Percentiles rank a stretch among this genome's conserved stretches.
phyloP scores from a whole-genome alignment of 805 yeast genomes.

The Ogataea wickerhamii region DNA sequence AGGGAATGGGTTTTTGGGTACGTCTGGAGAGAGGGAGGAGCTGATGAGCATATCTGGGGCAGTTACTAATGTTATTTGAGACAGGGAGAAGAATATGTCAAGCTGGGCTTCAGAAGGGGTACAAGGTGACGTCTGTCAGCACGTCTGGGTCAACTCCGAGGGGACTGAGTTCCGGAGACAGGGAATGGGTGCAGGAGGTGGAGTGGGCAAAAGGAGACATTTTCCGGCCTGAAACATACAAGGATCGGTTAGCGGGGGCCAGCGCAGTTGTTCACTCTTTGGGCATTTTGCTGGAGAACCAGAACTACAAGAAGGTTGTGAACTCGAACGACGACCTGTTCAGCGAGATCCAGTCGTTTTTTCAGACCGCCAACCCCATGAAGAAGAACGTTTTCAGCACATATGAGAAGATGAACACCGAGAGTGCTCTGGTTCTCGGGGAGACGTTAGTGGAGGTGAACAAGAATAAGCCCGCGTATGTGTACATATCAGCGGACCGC shows the following conservation, averaged over 20 bases:
- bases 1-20: constrained; percentile 77
- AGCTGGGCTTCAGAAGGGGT: constrained; percentile 59
- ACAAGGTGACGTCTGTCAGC: constrained; percentile 58
- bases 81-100: constrained; percentile 66
- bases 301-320: constrained; percentile 57
- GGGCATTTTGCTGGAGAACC: constrained; percentile 72
- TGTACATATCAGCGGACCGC: constrained; percentile 77
- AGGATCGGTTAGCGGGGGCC: constrained; percentile 42
- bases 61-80: neutral
- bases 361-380: constrained; percentile 64
- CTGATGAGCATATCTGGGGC: too few relatives aligned
- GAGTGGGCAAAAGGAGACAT: constrained; percentile 67
- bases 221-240: constrained; percentile 60
- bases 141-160: constrained; percentile 54
- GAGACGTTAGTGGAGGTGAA: constrained; percentile 40
- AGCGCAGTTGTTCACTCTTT: constrained; percentile 77
- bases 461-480: constrained; percentile 41
- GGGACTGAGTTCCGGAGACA: constrained; percentile 28
- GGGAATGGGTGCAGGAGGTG: constrained; percentile 53
- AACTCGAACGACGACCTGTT: constrained; percentile 30
- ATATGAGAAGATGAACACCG: constrained; percentile 63
- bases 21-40: constrained; percentile 13
- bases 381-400: constrained; percentile 41
- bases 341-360: constrained; percentile 35
- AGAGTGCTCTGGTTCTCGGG: constrained; percentile 65